Conservation (phyloP, 805 yeast species). For the Candida anglica region DNA sequence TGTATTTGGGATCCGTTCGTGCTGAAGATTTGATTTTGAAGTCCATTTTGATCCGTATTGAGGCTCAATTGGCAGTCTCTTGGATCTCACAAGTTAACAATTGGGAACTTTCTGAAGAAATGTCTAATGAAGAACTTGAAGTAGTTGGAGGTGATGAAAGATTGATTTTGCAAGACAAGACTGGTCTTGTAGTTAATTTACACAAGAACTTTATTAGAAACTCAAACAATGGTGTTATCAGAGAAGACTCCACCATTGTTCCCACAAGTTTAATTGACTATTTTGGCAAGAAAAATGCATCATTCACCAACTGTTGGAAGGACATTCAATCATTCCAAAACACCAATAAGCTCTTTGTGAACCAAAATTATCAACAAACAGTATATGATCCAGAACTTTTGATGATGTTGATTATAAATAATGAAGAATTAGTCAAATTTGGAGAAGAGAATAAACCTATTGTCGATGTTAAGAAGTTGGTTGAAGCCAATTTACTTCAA, state of each 20-base stretch:
- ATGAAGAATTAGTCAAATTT: conserved; percentile 53
- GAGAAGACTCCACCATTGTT: background rate
- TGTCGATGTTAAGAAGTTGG: conserved; percentile 52
- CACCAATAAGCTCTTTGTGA: conserved; percentile 10
- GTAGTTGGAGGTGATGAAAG: conserved; percentile 43
- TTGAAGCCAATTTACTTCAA: conserved; percentile 55
- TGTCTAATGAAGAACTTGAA: conserved; percentile 39
- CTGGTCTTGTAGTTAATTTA: conserved; percentile 48
- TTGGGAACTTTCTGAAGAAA: conserved; percentile 60
- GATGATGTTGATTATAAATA: conserved; percentile 56
- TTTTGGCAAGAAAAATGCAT: background rate
- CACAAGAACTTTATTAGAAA: conserved; percentile 47
- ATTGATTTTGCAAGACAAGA: conserved; percentile 40
- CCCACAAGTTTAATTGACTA: background rate
- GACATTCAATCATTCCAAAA: conserved; percentile 21
- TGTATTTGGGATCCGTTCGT: conserved; percentile 61
- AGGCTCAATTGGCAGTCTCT: conserved; percentile 45
- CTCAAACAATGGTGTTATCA: conserved; percentile 25
- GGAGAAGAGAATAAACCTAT: conserved; percentile 22
- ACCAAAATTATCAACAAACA: conserved; percentile 20
- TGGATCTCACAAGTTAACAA: conserved; percentile 63
- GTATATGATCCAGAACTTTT: conserved; percentile 72
- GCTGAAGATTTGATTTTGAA: conserved; percentile 63
- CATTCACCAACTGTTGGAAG: conserved; percentile 12
- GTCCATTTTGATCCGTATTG: conserved; percentile 52